Conservation (phyloP, 192 early-diverging fungal species). For the Ramicandelaber brevisporus region DNA sequence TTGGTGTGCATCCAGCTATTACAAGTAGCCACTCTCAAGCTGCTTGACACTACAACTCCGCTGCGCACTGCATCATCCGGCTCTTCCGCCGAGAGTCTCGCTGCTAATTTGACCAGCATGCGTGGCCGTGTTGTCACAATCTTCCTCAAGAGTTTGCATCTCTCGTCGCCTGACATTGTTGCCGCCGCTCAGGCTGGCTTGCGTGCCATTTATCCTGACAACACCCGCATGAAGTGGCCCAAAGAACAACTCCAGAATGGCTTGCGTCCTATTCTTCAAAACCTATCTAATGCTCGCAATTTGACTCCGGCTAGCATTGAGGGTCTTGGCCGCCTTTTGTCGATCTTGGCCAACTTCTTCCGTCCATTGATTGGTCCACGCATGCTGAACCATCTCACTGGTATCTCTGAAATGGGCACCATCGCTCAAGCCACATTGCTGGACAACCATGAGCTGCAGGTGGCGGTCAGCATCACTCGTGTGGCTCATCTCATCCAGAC, state of each 20-base stretch:
- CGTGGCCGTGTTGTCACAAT: constrained; percentile 81
- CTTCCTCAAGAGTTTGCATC: constrained; percentile 97
- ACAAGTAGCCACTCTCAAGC: constrained; percentile 66
- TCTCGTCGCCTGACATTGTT: constrained; percentile 82
- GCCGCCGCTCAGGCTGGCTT: constrained; percentile 82
- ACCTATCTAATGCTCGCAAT: constrained; percentile 81
- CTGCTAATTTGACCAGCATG: constrained; percentile 42
- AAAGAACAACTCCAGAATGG: constrained; percentile 87
- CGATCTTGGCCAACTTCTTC: constrained; percentile 92
- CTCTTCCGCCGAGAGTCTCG: too few relatives aligned
- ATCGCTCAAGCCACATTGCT: too few relatives aligned
- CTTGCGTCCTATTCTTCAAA: constrained; percentile 84
- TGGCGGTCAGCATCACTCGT: constrained; percentile 83
- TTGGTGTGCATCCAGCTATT: constrained; percentile 94
- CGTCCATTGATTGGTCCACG: constrained; percentile 97
- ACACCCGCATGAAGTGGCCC: constrained; percentile 46
- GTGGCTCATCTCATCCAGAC: constrained; percentile 82
- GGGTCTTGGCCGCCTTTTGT: constrained; percentile 73
- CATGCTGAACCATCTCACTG: constrained; percentile 90
- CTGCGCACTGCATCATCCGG: too few relatives aligned
- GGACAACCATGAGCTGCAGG: constrained; percentile 80
- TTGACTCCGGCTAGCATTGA: constrained; percentile 82
- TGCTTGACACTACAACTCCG: too few relatives aligned
- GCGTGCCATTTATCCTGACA: constrained; percentile 34
- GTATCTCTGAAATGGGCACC: too few relatives aligned